phyloP scores from a whole-genome alignment of 2,329 filamentous ascomycete species.

The Paecilomyces sp. region DNA sequence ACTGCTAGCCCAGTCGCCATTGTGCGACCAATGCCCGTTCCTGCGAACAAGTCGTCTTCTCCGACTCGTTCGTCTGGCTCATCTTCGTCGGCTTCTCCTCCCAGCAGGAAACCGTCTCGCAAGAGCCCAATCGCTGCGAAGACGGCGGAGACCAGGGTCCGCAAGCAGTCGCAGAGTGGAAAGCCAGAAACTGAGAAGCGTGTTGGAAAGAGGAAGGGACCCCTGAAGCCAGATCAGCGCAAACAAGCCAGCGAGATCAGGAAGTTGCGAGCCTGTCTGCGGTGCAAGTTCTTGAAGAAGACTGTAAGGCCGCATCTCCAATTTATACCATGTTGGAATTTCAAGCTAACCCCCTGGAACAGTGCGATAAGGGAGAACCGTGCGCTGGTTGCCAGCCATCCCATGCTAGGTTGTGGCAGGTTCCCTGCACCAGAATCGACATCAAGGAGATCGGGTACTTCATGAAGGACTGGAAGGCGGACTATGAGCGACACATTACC shows the following conservation, averaged over 20 bases:
- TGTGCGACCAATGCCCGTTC: slow-evolving; percentile 57
- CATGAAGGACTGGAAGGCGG: slow-evolving; percentile 98
- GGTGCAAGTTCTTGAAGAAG: slow-evolving; percentile 99
- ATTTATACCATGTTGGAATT: neutral
- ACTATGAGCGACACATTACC: slow-evolving; percentile 85
- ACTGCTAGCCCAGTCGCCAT: slow-evolving; percentile 59
- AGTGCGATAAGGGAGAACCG: slow-evolving; percentile 91
- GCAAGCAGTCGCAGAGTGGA: slow-evolving; percentile 62
- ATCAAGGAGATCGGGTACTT: slow-evolving; percentile 98
- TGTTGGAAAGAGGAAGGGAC: slow-evolving; percentile 82
- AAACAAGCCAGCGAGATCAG: slow-evolving; percentile 96
- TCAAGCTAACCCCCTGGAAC: slow-evolving; percentile 3
- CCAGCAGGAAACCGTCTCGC: slow-evolving; percentile 58
- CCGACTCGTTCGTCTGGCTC: slow-evolving; percentile 54
- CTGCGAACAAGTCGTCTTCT: slow-evolving; percentile 41
- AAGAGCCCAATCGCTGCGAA: slow-evolving; percentile 75
- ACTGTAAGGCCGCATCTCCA: slow-evolving; percentile 43
- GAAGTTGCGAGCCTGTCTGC: slow-evolving; percentile 85
- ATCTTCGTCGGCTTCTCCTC: slow-evolving; percentile 57
- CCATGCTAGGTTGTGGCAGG: slow-evolving; percentile 92
- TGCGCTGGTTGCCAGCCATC: slow-evolving; percentile 93
- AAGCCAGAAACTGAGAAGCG: slow-evolving; percentile 92
- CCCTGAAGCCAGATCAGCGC: slow-evolving; percentile 83
- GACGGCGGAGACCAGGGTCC: slow-evolving; percentile 74
- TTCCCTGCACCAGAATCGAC: slow-evolving; percentile 94